Percentiles rank a stretch among this genome's conserved stretches.
phyloP scores from a whole-genome alignment of 192 early-diverging fungal species.

The Anaeromyces robustus region DNA sequence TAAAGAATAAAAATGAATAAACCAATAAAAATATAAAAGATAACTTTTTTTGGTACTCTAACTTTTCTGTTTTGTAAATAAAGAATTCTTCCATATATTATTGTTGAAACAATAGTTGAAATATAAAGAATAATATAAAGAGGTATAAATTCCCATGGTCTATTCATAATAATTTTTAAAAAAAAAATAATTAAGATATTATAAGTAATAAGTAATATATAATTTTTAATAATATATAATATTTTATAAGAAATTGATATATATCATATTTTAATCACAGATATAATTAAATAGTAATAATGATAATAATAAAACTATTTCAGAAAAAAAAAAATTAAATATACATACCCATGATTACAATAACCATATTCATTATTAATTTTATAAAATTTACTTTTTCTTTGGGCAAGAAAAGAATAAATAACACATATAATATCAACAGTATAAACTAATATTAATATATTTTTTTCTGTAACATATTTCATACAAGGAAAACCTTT shows the following conservation, averaged over 20 bases:
- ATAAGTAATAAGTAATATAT: too few relatives aligned
- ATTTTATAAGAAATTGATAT: too few relatives aligned
- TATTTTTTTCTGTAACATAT: not conserved
- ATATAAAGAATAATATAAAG: not conserved
- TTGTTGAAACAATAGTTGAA: not conserved
- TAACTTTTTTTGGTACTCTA: not conserved
- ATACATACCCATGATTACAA: not conserved
- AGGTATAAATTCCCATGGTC: not conserved
- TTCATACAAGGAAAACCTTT: not conserved
- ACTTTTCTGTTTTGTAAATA: not conserved
- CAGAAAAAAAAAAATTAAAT: too few relatives aligned
- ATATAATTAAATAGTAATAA: too few relatives aligned
- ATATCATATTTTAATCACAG: too few relatives aligned
- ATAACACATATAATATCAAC: not conserved
- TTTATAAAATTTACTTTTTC: not conserved
- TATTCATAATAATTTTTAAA: not conserved
- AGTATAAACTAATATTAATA: not conserved
- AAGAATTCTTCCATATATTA: not conserved
- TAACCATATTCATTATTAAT: not conserved
- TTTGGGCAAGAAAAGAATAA: not conserved
- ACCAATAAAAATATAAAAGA: not conserved
- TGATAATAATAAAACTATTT: too few relatives aligned
- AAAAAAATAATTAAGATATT: not conserved
- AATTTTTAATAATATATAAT: too few relatives aligned
- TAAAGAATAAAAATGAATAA: not conserved